A percentile compares a stretch with the other conserved stretches of the same genome.
phyloP scores from a whole-genome alignment of 208 protist species.

The Leishmania turanica region DNA sequence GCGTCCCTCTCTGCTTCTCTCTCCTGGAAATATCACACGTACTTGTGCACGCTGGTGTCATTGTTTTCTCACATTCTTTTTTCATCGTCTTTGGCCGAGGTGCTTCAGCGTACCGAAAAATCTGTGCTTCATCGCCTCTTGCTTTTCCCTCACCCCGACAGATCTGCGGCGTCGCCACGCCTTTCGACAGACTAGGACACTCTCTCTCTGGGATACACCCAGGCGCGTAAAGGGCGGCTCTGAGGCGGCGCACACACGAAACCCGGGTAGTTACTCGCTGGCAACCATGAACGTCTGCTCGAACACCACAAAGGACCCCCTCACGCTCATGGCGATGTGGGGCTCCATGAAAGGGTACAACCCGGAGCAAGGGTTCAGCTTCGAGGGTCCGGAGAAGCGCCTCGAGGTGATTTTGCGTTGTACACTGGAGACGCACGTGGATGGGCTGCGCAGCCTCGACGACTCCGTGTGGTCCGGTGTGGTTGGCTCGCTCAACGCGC shows the following conservation, averaged over 20 bases:
- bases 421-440: conserved; percentile 63
- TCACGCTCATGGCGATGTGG: conserved; percentile 92
- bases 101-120: background rate
- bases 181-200: background rate
- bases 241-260: background rate
- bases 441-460: conserved; percentile 68
- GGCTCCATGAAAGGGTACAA: conserved; percentile 79
- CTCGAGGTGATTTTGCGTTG: conserved; percentile 87
- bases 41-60: background rate
- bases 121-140: background rate
- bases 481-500: conserved; percentile 77
- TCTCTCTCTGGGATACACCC: background rate
- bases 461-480: conserved; percentile 75
- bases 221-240: background rate
- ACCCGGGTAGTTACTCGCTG: background rate
- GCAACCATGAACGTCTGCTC: conserved; percentile 24
- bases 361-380: conserved; percentile 80
- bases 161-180: background rate
- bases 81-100: background rate
- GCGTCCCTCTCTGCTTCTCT: background rate
- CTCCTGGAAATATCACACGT: background rate
- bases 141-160: background rate
- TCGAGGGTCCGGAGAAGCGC: conserved; percentile 94
- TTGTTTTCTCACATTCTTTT: background rate
- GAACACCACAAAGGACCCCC: conserved; percentile 65